Base-by-base conservation (phyloP, 305 asterid species). In the Caryopteris hybrid region DNA sequence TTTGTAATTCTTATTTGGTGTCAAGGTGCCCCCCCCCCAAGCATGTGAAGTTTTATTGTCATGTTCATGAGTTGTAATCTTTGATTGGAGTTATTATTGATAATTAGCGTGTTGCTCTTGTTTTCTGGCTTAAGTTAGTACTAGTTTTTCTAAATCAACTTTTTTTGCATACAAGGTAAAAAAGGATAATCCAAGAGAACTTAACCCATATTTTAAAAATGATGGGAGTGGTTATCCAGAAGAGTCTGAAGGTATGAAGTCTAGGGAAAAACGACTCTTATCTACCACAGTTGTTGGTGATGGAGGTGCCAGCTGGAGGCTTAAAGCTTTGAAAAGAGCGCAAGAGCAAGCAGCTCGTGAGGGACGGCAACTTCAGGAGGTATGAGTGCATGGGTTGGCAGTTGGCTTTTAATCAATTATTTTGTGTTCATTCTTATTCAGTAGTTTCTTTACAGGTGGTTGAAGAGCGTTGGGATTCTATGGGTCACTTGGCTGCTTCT, bases 251-350 rank as follows among this genome's bases (percentile, higher is more conserved):
- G 81, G 66, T 46, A 51, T 42, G 36, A 81, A 78, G 47, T 33
- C 75, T 18, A 79, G 66, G 46, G 75, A 74, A 33, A 80, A 56
- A 38, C 81, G 62, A 17, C 86, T 84, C 55, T 39, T 84, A 69
- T 91, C 97, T 42, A 64, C 79, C 17, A 65, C 84, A 39, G 77
- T 87, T 79, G 80, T 90, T 72, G 99, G 99, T 20, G 99, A 94
- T 87, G 99, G 99, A 59, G 99, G 99, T 68, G 99, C 99, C 61
- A 94, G 96, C 81, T 94, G 97, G 99, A 83, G 99, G 85, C 91
- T 87, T 50, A 94, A 91, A 84, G 95, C 97, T 64, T 78, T 93
- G 80, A 91, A 86, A 81, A 85, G 96, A 71, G 83, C 99, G 57
- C 80, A 88, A 77, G 97, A 93, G 79, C 99, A 94, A 83, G 96